Percentiles rank a stretch among this genome's conserved stretches.
Conservation (phyloP, 352 stramenopile species). For the Pythium chondricola region DNA sequence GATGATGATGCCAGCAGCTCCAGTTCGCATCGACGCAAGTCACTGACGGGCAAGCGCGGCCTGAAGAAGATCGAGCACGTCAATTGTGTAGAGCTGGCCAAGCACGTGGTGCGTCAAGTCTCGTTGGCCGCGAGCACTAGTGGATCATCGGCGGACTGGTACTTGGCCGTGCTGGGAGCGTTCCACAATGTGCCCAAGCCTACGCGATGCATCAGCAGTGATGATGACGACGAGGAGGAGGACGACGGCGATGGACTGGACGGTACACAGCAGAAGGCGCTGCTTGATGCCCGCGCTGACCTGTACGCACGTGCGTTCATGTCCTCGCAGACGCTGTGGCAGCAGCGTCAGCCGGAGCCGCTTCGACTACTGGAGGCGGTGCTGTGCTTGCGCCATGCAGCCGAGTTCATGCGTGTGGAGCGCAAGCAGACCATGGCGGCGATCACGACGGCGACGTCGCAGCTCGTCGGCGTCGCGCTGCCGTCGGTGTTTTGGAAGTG, state of each 20-base stretch:
- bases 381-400: conserved; percentile 45
- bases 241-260: conserved; percentile 24
- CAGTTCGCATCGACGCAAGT: no score
- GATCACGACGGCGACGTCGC: conserved; percentile 37
- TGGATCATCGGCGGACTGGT: conserved; percentile 24
- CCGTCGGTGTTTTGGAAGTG: conserved; percentile 40
- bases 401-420: conserved; percentile 52
- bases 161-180: conserved; percentile 34
- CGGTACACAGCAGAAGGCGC: conserved; percentile 21
- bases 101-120: conserved; percentile 13
- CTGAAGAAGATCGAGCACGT: conserved; percentile 33
- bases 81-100: conserved; percentile 31
- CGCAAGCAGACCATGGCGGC: conserved; percentile 33
- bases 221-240: conserved; percentile 35
- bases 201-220: conserved; percentile 18
- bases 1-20: no score
- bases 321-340: conserved; percentile 13
- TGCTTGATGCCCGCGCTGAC: conserved; percentile 40
- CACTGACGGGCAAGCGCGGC: no score
- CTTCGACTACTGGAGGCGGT: conserved; percentile 21
- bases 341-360: conserved; percentile 18
- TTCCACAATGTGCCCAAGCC: conserved; percentile 38
- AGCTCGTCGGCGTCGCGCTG: conserved; percentile 37
- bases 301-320: conserved; percentile 51
- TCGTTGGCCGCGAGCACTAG: conserved; percentile 6